Evolutionary conservation across 495 filamentous ascomycete genomes (phyloP), one percentile per base, ranked within the genome.

Genomic region (Parmelia sp.): DNA sequence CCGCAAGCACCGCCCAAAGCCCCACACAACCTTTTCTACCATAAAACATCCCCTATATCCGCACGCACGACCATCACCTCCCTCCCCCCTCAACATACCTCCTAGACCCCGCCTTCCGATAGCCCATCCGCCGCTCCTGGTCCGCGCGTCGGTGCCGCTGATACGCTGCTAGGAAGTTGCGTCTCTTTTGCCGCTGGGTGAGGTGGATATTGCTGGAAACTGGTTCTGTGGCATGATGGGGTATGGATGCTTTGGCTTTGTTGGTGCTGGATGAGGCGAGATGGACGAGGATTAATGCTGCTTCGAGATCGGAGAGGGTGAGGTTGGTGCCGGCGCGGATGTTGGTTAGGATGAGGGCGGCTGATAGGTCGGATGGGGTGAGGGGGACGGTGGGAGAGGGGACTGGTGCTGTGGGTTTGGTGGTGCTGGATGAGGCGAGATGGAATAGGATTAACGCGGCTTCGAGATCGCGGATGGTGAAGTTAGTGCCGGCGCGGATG

Each of bases 181-280:
- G 10, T 49, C 45, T 27, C 23, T 27, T 11, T 11, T 14, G 45
- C 1, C 23, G 45, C 45, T 49, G n/a, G n/a, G 4, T 27, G 11
- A 25, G 3, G 10, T 1, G 4, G 1, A 0, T 21, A 14, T 12
- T 27, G 11, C 5, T 7, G 9, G n/a, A n/a, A 23, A 1, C 4
- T 23, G 8, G 1, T n/a, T 47, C 11, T 4, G 1, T 3, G 11
- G 21, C 44, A 3, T 19, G n/a, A 47, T 25, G 8, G 3, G 2
- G 5, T 1, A 25, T 49, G 10, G 23, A 25, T 7, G n/a, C 10
- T 3, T 4, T 2, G 45, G 27, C 8, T 8, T 49, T 27, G 1
- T 49, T 7, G 23, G 45, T 27, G 10, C 23, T 27, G 45, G 45
- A 14, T 11, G n/a, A 10, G 10, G n/a, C 14, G 1, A 49, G 23